These are phyloP conservation scores for Leccinum fuscescens DNA, from an alignment of 1,284 basidiomycete genomes.

Conservation along the genomic window DNA sequence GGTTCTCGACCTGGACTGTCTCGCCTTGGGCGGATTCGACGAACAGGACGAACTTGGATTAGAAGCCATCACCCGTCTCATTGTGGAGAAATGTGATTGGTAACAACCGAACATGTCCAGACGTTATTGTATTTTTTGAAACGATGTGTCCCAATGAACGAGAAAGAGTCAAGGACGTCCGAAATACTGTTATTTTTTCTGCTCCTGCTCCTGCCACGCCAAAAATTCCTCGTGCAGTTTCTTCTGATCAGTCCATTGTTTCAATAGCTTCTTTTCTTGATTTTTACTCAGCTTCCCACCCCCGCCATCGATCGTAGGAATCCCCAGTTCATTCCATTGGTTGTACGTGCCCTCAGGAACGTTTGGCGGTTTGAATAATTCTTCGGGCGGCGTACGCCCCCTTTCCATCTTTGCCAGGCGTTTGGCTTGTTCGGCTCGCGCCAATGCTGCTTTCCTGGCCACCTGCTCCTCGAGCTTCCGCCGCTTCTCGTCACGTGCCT, in stretches of 20 bases:
- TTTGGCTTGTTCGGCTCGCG: conserved; percentile 74
- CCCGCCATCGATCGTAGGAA: conserved; percentile 82
- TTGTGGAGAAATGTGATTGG: conserved; percentile 62
- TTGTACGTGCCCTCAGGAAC: conserved; percentile 66
- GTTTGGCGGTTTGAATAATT: conserved; percentile 86
- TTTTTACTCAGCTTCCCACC: conserved; percentile 88
- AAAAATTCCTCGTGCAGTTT: conserved; percentile 79
- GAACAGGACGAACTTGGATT: conserved; percentile 72
- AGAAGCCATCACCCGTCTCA: conserved; percentile 62
- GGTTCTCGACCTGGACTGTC: conserved; percentile 84
- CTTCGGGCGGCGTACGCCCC: conserved; percentile 72
- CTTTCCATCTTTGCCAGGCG: conserved; percentile 84
- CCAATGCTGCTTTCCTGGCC: conserved; percentile 75
- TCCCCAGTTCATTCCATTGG: conserved; percentile 81
- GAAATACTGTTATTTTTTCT: conserved; percentile 13
- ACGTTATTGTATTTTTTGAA: conserved; percentile 8
- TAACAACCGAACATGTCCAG: conserved; percentile 30
- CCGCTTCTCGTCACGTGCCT: conserved; percentile 89
- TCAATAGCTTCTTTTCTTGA: conserved; percentile 76
- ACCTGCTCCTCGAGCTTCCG: conserved; percentile 73
- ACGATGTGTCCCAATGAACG: neutral
- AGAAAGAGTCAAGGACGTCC: neutral
- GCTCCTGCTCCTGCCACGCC: conserved; percentile 55
- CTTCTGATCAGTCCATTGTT: conserved; percentile 76
- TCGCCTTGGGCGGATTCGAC: conserved; percentile 68